Evolutionary conservation across 2,329 filamentous ascomycete species (phyloP).

Genomic region (Pseudocercospora crystallina): DNA sequence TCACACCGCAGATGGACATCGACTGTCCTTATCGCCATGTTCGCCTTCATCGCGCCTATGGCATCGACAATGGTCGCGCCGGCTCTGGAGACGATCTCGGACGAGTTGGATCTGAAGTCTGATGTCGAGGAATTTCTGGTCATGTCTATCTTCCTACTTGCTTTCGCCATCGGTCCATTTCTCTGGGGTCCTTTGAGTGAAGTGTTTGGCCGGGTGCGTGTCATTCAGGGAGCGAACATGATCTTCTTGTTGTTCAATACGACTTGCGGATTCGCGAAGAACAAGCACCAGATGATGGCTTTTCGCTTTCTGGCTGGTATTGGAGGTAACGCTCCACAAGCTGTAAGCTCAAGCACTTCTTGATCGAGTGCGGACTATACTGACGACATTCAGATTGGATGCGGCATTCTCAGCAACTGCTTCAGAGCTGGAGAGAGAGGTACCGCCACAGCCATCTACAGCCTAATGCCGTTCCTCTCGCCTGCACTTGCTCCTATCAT

Average conservation of each 20-base stretch:
- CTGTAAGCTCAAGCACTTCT: conserved; percentile 17
- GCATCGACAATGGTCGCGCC: conserved; percentile 37
- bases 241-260: conserved; percentile 35
- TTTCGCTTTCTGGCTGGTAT: conserved; percentile 35
- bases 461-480: conserved; percentile 30
- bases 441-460: conserved; percentile 32
- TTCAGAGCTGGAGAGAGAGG: conserved; percentile 33
- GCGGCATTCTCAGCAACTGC: conserved; percentile 33
- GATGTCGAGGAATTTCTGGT: conserved; percentile 29
- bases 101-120: conserved; percentile 28
- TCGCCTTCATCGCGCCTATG: conserved; percentile 35
- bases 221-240: conserved; percentile 33
- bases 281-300: conserved; percentile 32
- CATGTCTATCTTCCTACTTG: conserved; percentile 35
- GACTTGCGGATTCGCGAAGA: conserved; percentile 34
- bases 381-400: conserved; percentile 22
- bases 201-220: conserved; percentile 31
- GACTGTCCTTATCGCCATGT: conserved; percentile 40
- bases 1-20: conserved; percentile 42
- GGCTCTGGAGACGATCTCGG: conserved; percentile 26
- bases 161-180: conserved; percentile 33
- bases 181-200: conserved; percentile 33
- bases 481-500: conserved; percentile 56
- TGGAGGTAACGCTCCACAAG: conserved; percentile 34
- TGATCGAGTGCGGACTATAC: conserved; percentile 13